Evolutionary conservation across 2,329 filamentous ascomycete species (phyloP), one percentile per base, ranked within the genome.

Genomic region (Dactylella cylindrospora): DNA sequence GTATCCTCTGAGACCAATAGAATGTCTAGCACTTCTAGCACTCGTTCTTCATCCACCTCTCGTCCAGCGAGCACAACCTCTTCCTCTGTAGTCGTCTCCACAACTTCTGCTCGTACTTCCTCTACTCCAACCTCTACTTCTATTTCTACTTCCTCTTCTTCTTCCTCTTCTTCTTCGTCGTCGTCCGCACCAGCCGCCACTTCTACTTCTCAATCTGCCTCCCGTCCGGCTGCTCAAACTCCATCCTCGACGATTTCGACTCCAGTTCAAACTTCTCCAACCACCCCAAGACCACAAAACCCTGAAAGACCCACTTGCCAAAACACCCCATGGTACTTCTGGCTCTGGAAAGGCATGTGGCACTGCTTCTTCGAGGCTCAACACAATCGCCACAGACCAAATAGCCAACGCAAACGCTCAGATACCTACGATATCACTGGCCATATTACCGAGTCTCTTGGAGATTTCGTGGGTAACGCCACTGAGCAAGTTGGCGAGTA

Each of bases 1-100:
- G 49, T 62, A 2, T 50, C 57, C 8, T 62, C 57, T 33, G 38
- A 39, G 19, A 62, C 57, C 26, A 53, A 53, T 5, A 62, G 49
- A 36, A 54, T 50, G 57, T 54, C 57, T 2, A 54, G 49, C 29
- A 62, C 57, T 12, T 29, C 43, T n/a, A 53, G n/a, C 6, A 31
- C 22, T 6, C 45, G 33, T 3, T 43, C 35, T 5, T 36, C 31
- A 17, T 39, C 40, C 7, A 41, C 44, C 23, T 32, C 44, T 26
- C 26, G 20, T 9, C 29, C 39, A 36, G 25, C 33, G 5, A 28
- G 22, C 6, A 31, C 41, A 1, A 39, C 43, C 3, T 41, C 47
- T 20, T 53, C 39, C 9, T 22, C 46, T 43, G 13, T 22, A n/a
- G 38, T 15, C 2, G 10, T 35, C 15, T 35, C 35, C 23, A 36